Evolutionary conservation across 306 rosid genomes (phyloP).

Genomic region (Oemleria cerasiformis): DNA sequence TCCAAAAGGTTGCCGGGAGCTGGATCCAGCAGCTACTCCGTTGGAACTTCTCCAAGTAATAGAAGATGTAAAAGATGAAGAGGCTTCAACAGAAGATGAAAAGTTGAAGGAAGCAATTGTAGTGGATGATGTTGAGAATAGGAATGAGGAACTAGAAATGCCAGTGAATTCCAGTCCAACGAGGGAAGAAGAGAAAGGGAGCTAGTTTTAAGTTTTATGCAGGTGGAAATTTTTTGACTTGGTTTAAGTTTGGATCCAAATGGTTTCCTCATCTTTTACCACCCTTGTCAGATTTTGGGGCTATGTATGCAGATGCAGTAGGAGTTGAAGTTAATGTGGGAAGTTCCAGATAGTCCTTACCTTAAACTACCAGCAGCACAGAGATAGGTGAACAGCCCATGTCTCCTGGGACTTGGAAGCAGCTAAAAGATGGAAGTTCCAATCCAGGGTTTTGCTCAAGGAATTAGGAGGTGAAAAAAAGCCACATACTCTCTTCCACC

Average conservation of each 20-base stretch:
- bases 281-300: slow-evolving; percentile 9
- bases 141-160: slow-evolving; percentile 14
- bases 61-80: slow-evolving; percentile 46
- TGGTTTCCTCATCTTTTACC: slow-evolving; percentile 16
- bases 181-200: slow-evolving; percentile 14
- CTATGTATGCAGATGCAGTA: background rate
- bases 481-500: background rate
- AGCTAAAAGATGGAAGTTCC: slow-evolving; percentile 10
- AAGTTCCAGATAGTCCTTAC: background rate
- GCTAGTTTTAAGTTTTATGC: background rate
- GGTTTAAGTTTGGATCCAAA: slow-evolving; percentile 6
- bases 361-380: slow-evolving; percentile 15
- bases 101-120: slow-evolving; percentile 6
- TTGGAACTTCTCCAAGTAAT: slow-evolving; percentile 63
- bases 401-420: background rate
- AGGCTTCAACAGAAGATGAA: slow-evolving; percentile 6
- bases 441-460: background rate
- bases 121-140: slow-evolving; percentile 16
- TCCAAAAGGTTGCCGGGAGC: slow-evolving; percentile 89
- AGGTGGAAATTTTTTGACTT: slow-evolving; percentile 1
- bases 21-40: slow-evolving; percentile 92
- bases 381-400: slow-evolving; percentile 7
- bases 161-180: slow-evolving; percentile 10
- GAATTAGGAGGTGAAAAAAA: slow-evolving; percentile 6
- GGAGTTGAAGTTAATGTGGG: slow-evolving; percentile 8